Base-by-base conservation (phyloP, 345 rosid species). In the Lepidium didymum region DNA sequence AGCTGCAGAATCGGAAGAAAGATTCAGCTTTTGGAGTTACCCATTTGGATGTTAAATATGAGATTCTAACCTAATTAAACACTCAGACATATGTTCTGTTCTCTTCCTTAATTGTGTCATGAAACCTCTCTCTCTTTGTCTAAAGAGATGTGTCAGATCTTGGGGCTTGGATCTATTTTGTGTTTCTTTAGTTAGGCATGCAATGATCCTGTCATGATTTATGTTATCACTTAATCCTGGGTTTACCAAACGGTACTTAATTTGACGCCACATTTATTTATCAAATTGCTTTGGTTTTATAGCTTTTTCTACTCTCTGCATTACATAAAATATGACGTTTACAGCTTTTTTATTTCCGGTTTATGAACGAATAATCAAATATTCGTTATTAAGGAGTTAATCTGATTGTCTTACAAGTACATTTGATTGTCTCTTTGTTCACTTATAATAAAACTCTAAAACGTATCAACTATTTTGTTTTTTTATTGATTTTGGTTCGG, bases 171-270 rank as follows among this genome's bases (percentile, higher is more conserved):
- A 31, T 19, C 62, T 59, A 45, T 55, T 18, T 52, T 60, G 63
- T 59, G 73, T 60, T 67, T 76, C 56, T 43, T 76, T 73, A 73
- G 76, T 42, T 78, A 75, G 43, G n/a, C n/a, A n/a, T n/a, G 18
- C 68, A 73, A 79, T 81, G 78, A 74, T 76, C 66, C 62, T 65
- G 58, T 56, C 75, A 79, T 67, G 50, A 75, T 77, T 66, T 77
- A 57, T 64, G 49, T 50, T 57, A 29, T 42, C 70, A 64, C 70
- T 63, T 62, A 75, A 62, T 67, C 64, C 64, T 75, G 35, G 44
- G 21, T 54, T 54, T 45, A 61, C 3, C 51, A 44, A 54, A 56
- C 8, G 6, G 41, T 53, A 50, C 23, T 58, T 41, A 41, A 50
- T 51, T 36, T 49, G 19, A 34, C 43, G 14, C 8, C 12, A 33